Base-by-base conservation (phyloP, 192 early-diverging fungal genomes). In the Neocallimastix lanati region DNA sequence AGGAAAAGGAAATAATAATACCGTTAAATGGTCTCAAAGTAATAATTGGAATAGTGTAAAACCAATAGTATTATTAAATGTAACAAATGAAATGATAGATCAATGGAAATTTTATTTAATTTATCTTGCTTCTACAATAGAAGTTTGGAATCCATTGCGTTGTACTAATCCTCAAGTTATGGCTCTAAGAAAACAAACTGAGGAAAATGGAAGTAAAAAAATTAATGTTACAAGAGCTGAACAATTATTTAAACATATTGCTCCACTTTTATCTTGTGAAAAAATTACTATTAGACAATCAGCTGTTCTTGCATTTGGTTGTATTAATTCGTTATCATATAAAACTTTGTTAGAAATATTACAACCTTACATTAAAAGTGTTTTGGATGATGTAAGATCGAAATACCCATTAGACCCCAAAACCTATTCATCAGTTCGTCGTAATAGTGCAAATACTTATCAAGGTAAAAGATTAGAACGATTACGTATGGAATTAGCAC, bases 91-190 rank as follows among this genome's bases (percentile, higher is more conserved):
- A 29, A 86, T 94, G 28, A 84, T 96, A 37, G 87, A 89, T 12
- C 92, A 94, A 81, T 96, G 93, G 93, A 84, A 87, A 35, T 84
- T 89, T 2, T 93, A 91, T 84, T 81, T 94, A 2, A 88, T 88
- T 7, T 92, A 92, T 83, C 91, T 91, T 2, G 93, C 89, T 50
- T 89, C 92, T 2, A 92, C 89, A 28, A 90, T 93, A 77, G 86
- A 77, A 77, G 30, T 29, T 28, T 40, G 28, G 81, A 85, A 28
- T 77, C 81, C 35, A 30, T 38, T 58, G 29, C 29, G 78, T 82
- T 81, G n/a, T 13, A 18, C 76, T 25, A 78, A n/a, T 4, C 30
- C 30, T 11, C 78, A 79, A 78, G 78, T 78, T 21, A 36, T 79
- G 78, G 30, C 25, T 9, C 4, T 79, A 28, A 36, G 28, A 77